Conservation (phyloP, 495 filamentous ascomycete genomes). For the Daldinia caldariorum region DNA sequence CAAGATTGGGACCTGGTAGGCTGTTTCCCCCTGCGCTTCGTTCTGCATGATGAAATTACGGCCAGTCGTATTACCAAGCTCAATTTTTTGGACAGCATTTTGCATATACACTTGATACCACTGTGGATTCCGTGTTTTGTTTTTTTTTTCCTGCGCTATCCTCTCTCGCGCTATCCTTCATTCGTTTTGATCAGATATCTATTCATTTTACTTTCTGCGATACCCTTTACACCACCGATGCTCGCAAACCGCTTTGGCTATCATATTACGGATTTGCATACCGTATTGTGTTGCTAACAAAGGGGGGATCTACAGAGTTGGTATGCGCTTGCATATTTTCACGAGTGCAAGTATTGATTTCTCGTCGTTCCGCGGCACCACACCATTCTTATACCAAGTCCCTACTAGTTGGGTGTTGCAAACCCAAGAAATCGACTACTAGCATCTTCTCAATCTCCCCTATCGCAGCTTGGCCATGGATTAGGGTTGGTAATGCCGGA, state of each 20-base stretch:
- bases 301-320: constrained; percentile 5
- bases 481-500: constrained; percentile 8
- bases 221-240: constrained; percentile 40
- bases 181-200: constrained; percentile 31
- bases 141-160: constrained; percentile 11
- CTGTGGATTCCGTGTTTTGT: constrained; percentile 32
- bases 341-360: constrained; percentile 16
- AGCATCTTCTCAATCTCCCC: constrained; percentile 8
- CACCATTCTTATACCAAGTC: background rate
- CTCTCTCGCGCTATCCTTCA: constrained; percentile 20
- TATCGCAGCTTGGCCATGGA: constrained; percentile 15
- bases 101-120: constrained; percentile 48
- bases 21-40: constrained; percentile 32
- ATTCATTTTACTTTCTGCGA: constrained; percentile 31
- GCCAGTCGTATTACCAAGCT: constrained; percentile 25
- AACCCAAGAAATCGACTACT: background rate
- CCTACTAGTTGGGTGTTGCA: background rate
- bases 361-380: constrained; percentile 1
- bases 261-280: constrained; percentile 27
- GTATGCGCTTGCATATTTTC: constrained; percentile 1
- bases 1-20: constrained; percentile 20
- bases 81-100: constrained; percentile 33
- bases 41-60: constrained; percentile 26
- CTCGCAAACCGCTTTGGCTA: constrained; percentile 30
- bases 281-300: constrained; percentile 13